Evolutionary conservation across 1,284 basidiomycete genomes (phyloP).

Genomic region (Sporisorium reilianum): DNA sequence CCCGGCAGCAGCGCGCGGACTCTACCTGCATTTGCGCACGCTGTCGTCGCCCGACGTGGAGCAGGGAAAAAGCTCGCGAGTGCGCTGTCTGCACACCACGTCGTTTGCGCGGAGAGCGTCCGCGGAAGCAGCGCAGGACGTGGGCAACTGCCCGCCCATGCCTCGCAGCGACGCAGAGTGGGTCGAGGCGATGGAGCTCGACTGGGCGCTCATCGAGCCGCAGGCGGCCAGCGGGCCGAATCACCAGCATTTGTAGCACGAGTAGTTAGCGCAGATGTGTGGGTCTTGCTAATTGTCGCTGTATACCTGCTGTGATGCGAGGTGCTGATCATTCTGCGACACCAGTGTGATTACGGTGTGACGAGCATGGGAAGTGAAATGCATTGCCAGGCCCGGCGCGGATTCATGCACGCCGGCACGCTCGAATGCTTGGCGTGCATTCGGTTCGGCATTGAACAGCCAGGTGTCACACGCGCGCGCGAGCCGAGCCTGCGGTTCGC

Average conservation of each 20-base stretch:
- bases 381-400: not conserved
- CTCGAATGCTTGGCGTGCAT: constrained; percentile 30
- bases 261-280: not conserved
- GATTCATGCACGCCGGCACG: constrained; percentile 21
- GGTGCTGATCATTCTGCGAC: constrained; percentile 4
- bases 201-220: constrained; percentile 34
- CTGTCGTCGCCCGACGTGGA: constrained; percentile 69
- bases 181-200: constrained; percentile 48
- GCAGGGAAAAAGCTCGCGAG: constrained; percentile 14
- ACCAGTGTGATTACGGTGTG: not conserved
- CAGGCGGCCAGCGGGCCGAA: constrained; percentile 1
- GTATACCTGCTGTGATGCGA: not conserved
- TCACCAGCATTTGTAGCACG: constrained; percentile 18
- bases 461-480: not conserved
- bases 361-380: too few relatives aligned
- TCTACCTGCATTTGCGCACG: constrained; percentile 81
- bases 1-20: constrained; percentile 78
- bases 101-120: constrained; percentile 31
- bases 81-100: constrained; percentile 41
- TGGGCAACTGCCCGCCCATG: constrained; percentile 42
- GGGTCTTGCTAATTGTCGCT: too few relatives aligned
- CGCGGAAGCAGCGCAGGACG: constrained; percentile 23
- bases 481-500: not conserved
- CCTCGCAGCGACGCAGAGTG: constrained; percentile 40
- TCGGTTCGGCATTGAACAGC: constrained; percentile 14